Percentiles rank a stretch among this genome's conserved stretches.
Evolutionary conservation across 495 filamentous ascomycete species (phyloP).

Genomic region (Penicillium manginii): DNA sequence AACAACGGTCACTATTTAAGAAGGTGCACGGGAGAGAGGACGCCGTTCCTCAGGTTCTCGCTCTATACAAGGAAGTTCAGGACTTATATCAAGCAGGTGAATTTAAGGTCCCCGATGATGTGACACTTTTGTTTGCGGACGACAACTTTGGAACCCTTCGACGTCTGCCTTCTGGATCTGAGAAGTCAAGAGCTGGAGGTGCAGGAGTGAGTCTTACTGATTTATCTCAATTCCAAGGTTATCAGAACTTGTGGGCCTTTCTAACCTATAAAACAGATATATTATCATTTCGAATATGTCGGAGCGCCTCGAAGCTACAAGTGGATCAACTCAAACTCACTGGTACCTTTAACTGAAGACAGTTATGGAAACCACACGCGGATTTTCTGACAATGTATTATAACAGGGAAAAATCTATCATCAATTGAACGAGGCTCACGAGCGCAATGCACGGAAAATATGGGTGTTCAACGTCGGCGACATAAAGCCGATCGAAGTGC

Average conservation of each 20-base stretch:
- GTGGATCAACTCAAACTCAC: conserved; percentile 35
- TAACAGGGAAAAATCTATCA: conserved; percentile 31
- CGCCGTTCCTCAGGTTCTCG: conserved; percentile 72
- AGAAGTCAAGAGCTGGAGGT: conserved; percentile 62
- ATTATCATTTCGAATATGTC: conserved; percentile 73
- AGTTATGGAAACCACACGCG: too few species aligned
- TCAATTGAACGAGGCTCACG: conserved; percentile 48
- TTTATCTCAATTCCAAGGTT: neutral
- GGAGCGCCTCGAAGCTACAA: conserved; percentile 34
- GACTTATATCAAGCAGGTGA: conserved; percentile 64
- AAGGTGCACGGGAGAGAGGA: conserved; percentile 57
- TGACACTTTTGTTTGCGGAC: conserved; percentile 75
- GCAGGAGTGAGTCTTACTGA: conserved; percentile 51
- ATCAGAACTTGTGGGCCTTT: neutral
- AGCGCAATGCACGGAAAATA: conserved; percentile 64
- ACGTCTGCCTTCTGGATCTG: conserved; percentile 63
- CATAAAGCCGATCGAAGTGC: conserved; percentile 39
- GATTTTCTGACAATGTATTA: neutral
- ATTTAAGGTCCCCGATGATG: conserved; percentile 68
- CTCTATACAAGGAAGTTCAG: conserved; percentile 73
- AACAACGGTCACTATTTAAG: conserved; percentile 56
- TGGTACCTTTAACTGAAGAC: conserved; percentile 12
- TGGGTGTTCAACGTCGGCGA: conserved; percentile 83
- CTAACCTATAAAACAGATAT: conserved; percentile 41
- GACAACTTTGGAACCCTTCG: conserved; percentile 77